phyloP scores from a whole-genome alignment of 192 early-diverging fungal genomes.

The Obelidium mucronatum region DNA sequence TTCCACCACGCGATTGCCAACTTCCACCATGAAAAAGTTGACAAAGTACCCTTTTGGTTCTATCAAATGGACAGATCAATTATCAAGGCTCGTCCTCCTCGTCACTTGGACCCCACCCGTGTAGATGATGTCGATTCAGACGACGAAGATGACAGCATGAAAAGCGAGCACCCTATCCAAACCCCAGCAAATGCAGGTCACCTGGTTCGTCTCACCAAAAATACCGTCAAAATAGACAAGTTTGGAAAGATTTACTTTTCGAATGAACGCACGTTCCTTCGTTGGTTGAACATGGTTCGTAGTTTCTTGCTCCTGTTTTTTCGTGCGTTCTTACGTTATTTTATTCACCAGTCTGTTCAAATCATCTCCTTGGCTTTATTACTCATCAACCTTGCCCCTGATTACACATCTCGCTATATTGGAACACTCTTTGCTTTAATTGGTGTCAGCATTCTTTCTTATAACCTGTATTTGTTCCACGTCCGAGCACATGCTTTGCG shows the following conservation, averaged over 20 bases:
- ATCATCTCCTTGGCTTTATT: conserved; percentile 13
- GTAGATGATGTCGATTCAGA: conserved; percentile 34
- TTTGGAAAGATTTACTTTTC: conserved; percentile 89
- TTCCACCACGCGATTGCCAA: conserved; percentile 93
- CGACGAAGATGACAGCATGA: conserved; percentile 29
- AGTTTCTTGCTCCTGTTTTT: neutral
- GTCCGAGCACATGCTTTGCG: conserved; percentile 30
- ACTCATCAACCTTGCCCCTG: conserved; percentile 23
- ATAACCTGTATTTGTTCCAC: conserved; percentile 37
- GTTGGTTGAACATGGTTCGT: conserved; percentile 81
- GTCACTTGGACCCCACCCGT: conserved; percentile 12
- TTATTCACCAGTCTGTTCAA: conserved; percentile 1
- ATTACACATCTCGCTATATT: conserved; percentile 18
- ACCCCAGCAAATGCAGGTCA: neutral
- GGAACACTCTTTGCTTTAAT: conserved; percentile 23
- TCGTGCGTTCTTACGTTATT: neutral
- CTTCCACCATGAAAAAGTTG: conserved; percentile 67
- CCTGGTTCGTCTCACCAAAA: conserved; percentile 1
- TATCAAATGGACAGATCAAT: conserved; percentile 93
- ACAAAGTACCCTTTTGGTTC: conserved; percentile 90
- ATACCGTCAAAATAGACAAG: conserved; percentile 41
- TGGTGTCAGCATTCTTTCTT: conserved; percentile 18
- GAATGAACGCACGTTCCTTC: conserved; percentile 91
- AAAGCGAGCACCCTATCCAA: neutral
- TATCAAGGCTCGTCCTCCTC: conserved; percentile 68